These are phyloP conservation scores for Aspergillus fructus DNA, from an alignment of 2,329 filamentous ascomycete genomes.

Conservation along the genomic window DNA sequence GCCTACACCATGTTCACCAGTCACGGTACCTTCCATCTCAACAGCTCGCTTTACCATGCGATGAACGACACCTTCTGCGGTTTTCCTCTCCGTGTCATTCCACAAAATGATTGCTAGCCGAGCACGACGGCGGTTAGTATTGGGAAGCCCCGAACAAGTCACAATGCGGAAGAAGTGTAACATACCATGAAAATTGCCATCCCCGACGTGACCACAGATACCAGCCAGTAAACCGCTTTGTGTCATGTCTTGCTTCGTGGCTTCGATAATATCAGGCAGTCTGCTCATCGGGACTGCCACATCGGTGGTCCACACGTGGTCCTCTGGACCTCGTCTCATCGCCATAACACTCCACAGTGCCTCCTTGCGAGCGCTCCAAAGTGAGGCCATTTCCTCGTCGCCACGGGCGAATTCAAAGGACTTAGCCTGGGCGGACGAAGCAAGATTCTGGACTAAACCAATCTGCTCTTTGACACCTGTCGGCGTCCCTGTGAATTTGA, in stretches of 20 bases:
- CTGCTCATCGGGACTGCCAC: conserved; percentile 74
- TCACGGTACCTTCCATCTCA: conserved; percentile 70
- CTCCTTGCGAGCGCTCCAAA: conserved; percentile 75
- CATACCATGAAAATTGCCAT: conserved; percentile 71
- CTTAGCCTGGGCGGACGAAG: conserved; percentile 54
- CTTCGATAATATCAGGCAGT: conserved; percentile 70
- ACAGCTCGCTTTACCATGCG: conserved; percentile 69
- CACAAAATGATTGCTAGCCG: conserved; percentile 59
- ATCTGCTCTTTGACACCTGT: conserved; percentile 65
- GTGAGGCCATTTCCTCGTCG: conserved; percentile 63
- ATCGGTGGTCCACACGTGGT: conserved; percentile 76
- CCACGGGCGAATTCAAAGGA: conserved; percentile 68
- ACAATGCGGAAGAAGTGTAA: conserved; percentile 1
- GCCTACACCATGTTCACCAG: conserved; percentile 70
- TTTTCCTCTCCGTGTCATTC: conserved; percentile 56
- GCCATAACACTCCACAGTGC: conserved; percentile 72
- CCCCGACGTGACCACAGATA: conserved; percentile 72
- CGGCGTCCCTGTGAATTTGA: conserved; percentile 71
- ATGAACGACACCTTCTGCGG: conserved; percentile 61
- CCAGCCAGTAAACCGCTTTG: conserved; percentile 62
- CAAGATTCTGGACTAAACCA: conserved; percentile 58
- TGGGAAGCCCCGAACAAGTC: neutral
- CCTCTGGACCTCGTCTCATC: conserved; percentile 57
- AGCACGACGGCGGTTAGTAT: neutral
- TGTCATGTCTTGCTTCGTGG: conserved; percentile 65